Conservation (phyloP, 371 early-diverging fungal genomes). For the Mortierella sp. region DNA sequence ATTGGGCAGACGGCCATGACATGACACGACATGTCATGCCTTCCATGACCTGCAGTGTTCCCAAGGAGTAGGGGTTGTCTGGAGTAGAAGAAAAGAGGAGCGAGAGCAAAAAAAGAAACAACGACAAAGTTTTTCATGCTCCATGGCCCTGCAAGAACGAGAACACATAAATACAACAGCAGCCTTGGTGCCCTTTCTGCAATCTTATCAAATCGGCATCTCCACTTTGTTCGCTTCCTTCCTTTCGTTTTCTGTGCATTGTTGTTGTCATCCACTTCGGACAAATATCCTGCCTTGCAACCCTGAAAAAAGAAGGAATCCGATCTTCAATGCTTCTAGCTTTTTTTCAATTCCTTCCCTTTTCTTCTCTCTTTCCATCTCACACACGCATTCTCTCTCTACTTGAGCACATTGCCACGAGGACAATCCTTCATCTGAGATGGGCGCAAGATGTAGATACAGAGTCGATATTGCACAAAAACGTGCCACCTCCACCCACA, state of each 20-base stretch:
- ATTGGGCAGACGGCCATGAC: not conserved
- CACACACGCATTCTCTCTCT: too few relatives aligned
- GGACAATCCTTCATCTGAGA: not conserved
- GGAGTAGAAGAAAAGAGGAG: not conserved
- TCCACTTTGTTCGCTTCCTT: not conserved
- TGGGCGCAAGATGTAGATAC: not conserved
- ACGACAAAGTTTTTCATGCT: not conserved
- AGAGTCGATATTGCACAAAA: not conserved
- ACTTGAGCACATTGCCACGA: not conserved
- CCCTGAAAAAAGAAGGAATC: not conserved
- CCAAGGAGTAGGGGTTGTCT: not conserved
- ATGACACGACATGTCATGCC: not conserved
- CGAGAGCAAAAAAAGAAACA: not conserved
- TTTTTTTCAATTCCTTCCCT: not conserved
- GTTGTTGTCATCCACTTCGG: not conserved
- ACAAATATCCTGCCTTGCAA: not conserved
- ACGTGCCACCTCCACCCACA: not conserved
- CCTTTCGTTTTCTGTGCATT: not conserved
- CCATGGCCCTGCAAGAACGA: not conserved
- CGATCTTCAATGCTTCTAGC: not conserved
- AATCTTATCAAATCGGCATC: conserved; percentile 6
- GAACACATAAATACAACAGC: not conserved
- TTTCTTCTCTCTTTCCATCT: not conserved
- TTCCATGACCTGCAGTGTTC: not conserved
- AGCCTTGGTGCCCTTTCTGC: not conserved